Evolutionary conservation across 208 protist genomes (phyloP), one percentile per base, ranked within the genome.

Genomic region (Acanthamoeba healyi): DNA sequence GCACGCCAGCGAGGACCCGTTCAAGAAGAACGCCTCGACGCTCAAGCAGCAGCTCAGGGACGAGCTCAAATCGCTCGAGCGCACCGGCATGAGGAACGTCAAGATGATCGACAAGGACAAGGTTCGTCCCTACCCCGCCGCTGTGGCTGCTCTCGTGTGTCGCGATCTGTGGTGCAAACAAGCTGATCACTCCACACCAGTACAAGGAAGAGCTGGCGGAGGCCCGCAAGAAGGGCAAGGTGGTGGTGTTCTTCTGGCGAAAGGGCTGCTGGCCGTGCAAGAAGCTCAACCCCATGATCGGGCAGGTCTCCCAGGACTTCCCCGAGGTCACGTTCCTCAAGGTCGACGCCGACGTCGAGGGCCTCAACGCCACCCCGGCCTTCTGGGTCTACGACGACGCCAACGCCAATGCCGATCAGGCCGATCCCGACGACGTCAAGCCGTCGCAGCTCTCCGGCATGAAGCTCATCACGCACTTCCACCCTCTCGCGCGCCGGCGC

Each of bases 241-340:
- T 79, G 38, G 70, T 79, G 5, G 70, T 79, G 7, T 79, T 79
- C 70, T 79, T 79, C 70, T 79, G 70, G 70, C 70, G 70, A 5
- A 79, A 79, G 70, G 70, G 70, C 29, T 79, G 70, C 70, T 79
- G 70, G 70, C 70, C 70, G 14, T 79, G 70, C 38, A 79, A 79
- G 32, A 79, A 79, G 70, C 29, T 79, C 10, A 79, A 24, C 70
- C 70, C 70, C 17, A 79, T 79, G 70, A n/a, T 79, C 10, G 70
- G 70, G 7, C n/a, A 79, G 70, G 5, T 79, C 9, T 79, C 70
- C 5, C 36, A 42, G 38, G 70, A 79, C 70, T 79, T 79, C 70
- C 70, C 70, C 70, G 70, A 79, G 70, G 38, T 79, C 70, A 79
- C 70, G 5, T 79, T 79, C 70, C 5, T 79, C 70, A 79, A 79